These are phyloP conservation scores for Cordyceps militaris DNA, from an alignment of 2,329 filamentous ascomycete species.

Conservation along the genomic window DNA sequence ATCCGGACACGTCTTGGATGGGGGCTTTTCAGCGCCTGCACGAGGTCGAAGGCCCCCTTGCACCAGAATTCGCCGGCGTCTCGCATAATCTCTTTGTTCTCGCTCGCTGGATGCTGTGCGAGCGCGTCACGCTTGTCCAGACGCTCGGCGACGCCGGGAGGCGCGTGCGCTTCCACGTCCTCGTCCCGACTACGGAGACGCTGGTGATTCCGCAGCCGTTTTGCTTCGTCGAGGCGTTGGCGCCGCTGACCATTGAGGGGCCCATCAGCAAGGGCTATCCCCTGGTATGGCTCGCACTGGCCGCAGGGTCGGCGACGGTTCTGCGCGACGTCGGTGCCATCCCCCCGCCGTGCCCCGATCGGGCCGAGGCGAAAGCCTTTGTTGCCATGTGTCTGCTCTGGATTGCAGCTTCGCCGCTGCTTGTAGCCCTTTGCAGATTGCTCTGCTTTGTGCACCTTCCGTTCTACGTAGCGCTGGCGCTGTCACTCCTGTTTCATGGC, in stretches of 20 bases:
- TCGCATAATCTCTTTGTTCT: constrained; percentile 10
- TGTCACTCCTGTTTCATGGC: constrained; percentile 1
- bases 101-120: constrained; percentile 13
- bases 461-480: neutral
- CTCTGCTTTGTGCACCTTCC: neutral
- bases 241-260: constrained; percentile 7
- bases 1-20: constrained; percentile 11
- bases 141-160: constrained; percentile 4
- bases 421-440: neutral
- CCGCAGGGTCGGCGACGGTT: neutral
- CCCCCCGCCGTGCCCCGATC: neutral
- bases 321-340: constrained; percentile 10
- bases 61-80: constrained; percentile 5
- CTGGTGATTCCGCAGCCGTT: constrained; percentile 12
- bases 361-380: neutral
- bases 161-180: constrained; percentile 7
- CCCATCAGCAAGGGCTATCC: constrained; percentile 2
- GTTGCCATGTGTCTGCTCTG: neutral
- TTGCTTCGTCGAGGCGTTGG: neutral
- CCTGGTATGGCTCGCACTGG: constrained; percentile 8
- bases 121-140: constrained; percentile 10
- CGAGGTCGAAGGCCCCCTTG: constrained; percentile 1
- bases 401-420: neutral
- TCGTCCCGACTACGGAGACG: constrained; percentile 5
- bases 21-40: constrained; percentile 8